A percentile compares a stretch with the other conserved stretches of the same genome.
These are phyloP conservation scores for Cucumis hystrix DNA, from an alignment of 306 rosid species.

Conservation along the genomic window DNA sequence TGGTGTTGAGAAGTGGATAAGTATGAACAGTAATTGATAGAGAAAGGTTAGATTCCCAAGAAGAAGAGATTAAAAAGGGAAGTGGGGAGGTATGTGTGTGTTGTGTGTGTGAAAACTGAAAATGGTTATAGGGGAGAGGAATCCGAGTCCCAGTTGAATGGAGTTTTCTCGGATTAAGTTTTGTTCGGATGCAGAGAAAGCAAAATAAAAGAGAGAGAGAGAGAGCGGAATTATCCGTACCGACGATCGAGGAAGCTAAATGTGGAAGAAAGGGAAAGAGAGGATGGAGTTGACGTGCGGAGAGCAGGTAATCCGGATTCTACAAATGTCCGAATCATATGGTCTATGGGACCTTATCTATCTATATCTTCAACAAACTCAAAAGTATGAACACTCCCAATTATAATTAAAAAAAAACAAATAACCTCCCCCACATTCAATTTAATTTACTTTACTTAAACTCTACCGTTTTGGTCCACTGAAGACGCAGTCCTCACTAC, in stretches of 20 bases:
- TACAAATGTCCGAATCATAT: not conserved
- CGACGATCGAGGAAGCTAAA: constrained; percentile 1
- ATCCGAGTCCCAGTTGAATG: not conserved
- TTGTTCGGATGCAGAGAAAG: not conserved
- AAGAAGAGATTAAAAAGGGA: not conserved
- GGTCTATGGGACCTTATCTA: not conserved
- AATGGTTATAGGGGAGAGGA: not conserved
- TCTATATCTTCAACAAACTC: too few relatives aligned
- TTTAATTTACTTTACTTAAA: too few relatives aligned
- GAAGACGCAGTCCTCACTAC: too few relatives aligned
- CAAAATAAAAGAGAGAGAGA: not conserved
- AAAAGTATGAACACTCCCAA: too few relatives aligned
- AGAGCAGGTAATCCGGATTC: not conserved
- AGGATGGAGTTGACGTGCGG: not conserved
- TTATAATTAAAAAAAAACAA: too few relatives aligned
- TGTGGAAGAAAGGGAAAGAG: not conserved
- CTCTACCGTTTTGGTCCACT: too few relatives aligned
- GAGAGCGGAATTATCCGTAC: not conserved
- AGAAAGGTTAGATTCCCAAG: not conserved
- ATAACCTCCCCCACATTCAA: too few relatives aligned
- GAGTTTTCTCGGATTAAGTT: not conserved
- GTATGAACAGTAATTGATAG: not conserved
- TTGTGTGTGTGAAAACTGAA: too few relatives aligned
- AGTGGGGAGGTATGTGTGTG: not conserved
- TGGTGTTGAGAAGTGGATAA: not conserved